Base-by-base conservation (phyloP, 129 eudicot genomes). In the Saposhnikovia divaricata region DNA sequence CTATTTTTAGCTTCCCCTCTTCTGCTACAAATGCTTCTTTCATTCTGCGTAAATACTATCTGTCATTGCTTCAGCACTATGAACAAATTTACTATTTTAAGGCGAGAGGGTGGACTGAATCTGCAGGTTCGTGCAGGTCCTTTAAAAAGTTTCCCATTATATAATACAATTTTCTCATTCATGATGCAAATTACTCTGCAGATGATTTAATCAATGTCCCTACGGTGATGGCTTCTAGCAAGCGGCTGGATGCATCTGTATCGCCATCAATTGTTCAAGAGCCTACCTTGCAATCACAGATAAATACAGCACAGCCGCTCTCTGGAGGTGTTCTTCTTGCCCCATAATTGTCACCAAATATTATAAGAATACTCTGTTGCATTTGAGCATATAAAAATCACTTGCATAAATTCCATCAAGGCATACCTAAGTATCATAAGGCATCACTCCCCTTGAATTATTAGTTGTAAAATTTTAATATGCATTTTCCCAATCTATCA, bases 21-120 rank as follows among this genome's bases (percentile, higher is more conserved):
- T 92, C 99, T n/a, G 99, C 99, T 57, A 95, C 97, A 74, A 95
- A 95, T 61, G 96, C 97, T 53, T 95, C 99, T 15, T 95, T 89
- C 77, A 88, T 95, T 53, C 84, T 92, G 80, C 91, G 96, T 65
- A 95, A 95, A 69, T 95, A 95, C 57, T 95, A 95, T 21, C 69
- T 75, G 80, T 92, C 99, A 43, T 73, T 96, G 66, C 89, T 96
- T 83, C 88, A 90, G 66, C 94, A 92, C 81, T 96, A 92, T 55
- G 99, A 96, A 81, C 91, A 91, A 84, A 89, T 89, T 47, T 96
- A 96, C 89, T 96, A 87, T 74, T 90, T 92, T 15, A 88, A 85
- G 81, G 99, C 90, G 0, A 86, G 85, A 79, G 88, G 88, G 37
- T 95, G 96, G 94, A 77, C 85, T 85, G 91, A 90, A 79, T 82